Percentiles rank a stretch among this genome's conserved stretches.
Conservation (phyloP, 805 yeast genomes). For the Nakazawaea holstii region DNA sequence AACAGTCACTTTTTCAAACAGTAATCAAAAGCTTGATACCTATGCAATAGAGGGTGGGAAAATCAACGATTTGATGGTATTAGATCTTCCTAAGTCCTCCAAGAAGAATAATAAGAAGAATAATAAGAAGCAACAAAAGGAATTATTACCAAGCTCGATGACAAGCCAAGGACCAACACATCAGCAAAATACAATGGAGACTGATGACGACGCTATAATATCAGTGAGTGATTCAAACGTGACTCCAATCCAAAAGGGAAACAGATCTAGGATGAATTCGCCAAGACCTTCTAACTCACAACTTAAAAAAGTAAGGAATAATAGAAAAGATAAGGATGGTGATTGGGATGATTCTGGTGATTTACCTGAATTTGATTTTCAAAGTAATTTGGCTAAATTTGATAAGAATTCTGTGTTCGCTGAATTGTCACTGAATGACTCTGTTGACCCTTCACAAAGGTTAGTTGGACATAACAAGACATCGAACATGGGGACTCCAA, state of each 20-base stretch:
- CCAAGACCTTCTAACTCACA: conserved; percentile 2
- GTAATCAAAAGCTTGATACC: conserved; percentile 12
- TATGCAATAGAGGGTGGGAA: conserved; percentile 26
- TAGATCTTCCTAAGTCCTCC: conserved; percentile 39
- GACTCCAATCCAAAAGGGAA: conserved; percentile 13
- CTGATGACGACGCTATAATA: conserved; percentile 7
- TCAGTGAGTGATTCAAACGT: conserved; percentile 11
- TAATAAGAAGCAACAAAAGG: conserved; percentile 12
- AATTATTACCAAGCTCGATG: conserved; percentile 4
- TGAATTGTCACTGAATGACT: conserved; percentile 64
- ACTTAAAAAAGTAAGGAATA: conserved; percentile 2
- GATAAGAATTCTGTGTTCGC: conserved; percentile 78
- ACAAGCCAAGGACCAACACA: background rate
- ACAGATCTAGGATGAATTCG: conserved; percentile 5
- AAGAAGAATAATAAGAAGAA: conserved; percentile 19
- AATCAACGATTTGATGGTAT: conserved; percentile 51
- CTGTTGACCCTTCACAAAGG: conserved; percentile 51
- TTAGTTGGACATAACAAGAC: conserved; percentile 71
- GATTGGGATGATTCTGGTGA: conserved; percentile 39
- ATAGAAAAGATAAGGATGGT: conserved; percentile 34
- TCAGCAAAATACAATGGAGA: conserved; percentile 4
- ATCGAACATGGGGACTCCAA: conserved; percentile 10
- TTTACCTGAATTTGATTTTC: conserved; percentile 75
- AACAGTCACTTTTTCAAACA: conserved; percentile 12
- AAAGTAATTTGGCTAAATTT: conserved; percentile 72